Base-by-base conservation (phyloP, 805 yeast genomes). In the Suhomyces xylopsoci region DNA sequence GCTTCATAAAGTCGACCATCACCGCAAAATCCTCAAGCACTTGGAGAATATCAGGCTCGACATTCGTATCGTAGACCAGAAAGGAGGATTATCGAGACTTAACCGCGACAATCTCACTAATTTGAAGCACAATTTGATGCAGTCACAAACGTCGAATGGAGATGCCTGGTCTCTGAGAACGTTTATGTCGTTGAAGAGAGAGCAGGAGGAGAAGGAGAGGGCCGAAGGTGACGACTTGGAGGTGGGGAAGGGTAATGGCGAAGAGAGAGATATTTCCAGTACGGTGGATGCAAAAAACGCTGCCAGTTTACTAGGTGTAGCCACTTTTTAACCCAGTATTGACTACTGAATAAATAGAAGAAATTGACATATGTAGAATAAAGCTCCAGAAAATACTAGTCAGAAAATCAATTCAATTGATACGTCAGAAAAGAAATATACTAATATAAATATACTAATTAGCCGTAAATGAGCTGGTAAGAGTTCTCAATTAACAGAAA, bases 41-140 rank as follows among this genome's bases (percentile, higher is more conserved):
- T 77, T 96, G 73, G 96, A 85, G 63, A 81, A 78, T 58, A 83
- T 82, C 53, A 80, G 93, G 53, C 70, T 81, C 3, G 94, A 88
- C 58, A 85, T 89, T 9, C 77, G 96, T 51, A 78, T 82, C 7
- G 88, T 88, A 4, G 96, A 89, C 68, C 80, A 80, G 26, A 77
- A 78, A 24, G 96, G 96, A 20, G 96, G 96, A 0, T 78, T 94
- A 40, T 81, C 94, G 40, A 75, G 97, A 51, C 73, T 94, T 36
- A 97, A 97, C 15, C 70, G 97, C 51, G 92, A 86, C 56, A 73
- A 78, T 38, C 74, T 81, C 49, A 80, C 82, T 3, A 74, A 70
- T 55, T 64, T 74, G 64, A 70, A 71, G 48, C 77, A 73, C 55
- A 72, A 72, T 47, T 65, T 77, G 47, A 69, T 71, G 26, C 79